A percentile compares a stretch with the other conserved stretches of the same genome.
Evolutionary conservation across 257 asterid genomes (phyloP).

Genomic region (Jaltomata sinuosa): DNA sequence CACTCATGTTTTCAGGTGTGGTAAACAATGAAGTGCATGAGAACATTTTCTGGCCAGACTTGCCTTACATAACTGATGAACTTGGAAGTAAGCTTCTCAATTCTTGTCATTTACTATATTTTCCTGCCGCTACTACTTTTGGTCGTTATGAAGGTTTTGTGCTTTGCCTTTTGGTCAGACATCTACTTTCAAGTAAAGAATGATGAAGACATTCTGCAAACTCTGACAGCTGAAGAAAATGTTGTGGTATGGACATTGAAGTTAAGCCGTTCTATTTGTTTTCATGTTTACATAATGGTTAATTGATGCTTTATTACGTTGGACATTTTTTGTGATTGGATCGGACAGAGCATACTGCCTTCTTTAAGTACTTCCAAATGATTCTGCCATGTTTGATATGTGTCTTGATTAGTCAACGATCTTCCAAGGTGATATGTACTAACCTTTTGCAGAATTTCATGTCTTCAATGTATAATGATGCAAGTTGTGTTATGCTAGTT

Average conservation of each 20-base stretch:
- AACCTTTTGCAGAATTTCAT: neutral
- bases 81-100: constrained; percentile 67
- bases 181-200: constrained; percentile 95
- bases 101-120: constrained; percentile 10
- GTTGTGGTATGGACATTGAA: constrained; percentile 50
- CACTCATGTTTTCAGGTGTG: constrained; percentile 78
- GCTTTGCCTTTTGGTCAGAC: constrained; percentile 42
- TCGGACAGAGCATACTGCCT: neutral
- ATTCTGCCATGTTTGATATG: neutral
- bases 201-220: constrained; percentile 81
- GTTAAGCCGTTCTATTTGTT: neutral
- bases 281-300: neutral
- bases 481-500: neutral
- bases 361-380: neutral
- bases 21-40: constrained; percentile 69
- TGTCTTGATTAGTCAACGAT: neutral
- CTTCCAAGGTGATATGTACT: neutral
- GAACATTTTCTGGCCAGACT: constrained; percentile 95
- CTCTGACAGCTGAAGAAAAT: constrained; percentile 67
- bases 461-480: neutral
- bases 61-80: constrained; percentile 89
- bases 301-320: neutral
- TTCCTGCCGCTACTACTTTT: neutral
- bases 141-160: constrained; percentile 6
- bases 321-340: neutral